Percentiles rank a stretch among this genome's conserved stretches.
Conservation (phyloP, 495 filamentous ascomycete genomes). For the Acidomyces sp. region DNA sequence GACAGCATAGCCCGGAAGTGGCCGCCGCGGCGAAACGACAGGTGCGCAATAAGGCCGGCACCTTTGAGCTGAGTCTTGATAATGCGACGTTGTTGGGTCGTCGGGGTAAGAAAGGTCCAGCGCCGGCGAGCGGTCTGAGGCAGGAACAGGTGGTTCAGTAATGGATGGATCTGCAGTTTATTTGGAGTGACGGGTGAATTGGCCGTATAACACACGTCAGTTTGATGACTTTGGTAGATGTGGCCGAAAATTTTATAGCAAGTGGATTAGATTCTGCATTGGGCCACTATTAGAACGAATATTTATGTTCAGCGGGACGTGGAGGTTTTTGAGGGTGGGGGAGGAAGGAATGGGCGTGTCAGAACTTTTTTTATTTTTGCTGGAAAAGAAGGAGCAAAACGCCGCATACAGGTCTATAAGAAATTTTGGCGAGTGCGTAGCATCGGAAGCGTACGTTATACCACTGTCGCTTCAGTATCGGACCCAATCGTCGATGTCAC, state of each 20-base stretch:
- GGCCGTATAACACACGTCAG: too few relatives aligned
- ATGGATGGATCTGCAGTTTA: too few relatives aligned
- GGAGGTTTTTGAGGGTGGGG: too few relatives aligned
- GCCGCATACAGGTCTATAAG: too few relatives aligned
- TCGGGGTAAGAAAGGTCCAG: conserved; percentile 40
- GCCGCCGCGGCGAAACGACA: conserved; percentile 68
- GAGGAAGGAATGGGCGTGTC: too few relatives aligned
- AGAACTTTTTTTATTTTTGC: too few relatives aligned
- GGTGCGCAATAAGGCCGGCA: conserved; percentile 48
- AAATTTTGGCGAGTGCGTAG: too few relatives aligned
- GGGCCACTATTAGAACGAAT: not conserved
- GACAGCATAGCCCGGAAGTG: conserved; percentile 64
- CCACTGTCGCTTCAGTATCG: not conserved
- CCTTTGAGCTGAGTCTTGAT: conserved; percentile 84
- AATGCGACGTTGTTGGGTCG: conserved; percentile 78
- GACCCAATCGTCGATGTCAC: too few relatives aligned
- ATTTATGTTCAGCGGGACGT: not conserved
- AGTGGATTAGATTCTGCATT: not conserved
- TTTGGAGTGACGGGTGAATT: too few relatives aligned
- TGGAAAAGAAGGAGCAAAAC: too few relatives aligned
- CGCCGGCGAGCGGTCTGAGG: conserved; percentile 24
- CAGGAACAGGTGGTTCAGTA: conserved; percentile 11
- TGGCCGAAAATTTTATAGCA: not conserved
- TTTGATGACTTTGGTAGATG: not conserved
- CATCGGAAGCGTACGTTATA: not conserved